These are phyloP conservation scores for Centella asiatica DNA, from an alignment of 129 eudicot genomes.

Conservation along the genomic window DNA sequence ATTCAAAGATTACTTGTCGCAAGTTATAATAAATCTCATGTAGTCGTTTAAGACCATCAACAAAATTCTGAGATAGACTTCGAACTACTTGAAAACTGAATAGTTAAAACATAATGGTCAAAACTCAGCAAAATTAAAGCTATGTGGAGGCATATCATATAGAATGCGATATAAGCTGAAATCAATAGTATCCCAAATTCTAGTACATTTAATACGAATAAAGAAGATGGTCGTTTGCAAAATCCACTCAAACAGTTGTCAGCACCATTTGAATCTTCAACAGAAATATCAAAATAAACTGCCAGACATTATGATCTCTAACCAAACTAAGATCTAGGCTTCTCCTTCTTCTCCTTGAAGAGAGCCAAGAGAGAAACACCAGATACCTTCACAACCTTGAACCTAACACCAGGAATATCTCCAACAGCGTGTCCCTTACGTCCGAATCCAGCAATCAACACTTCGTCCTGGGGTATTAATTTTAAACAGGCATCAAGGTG, in stretches of 20 bases:
- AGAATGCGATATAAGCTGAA: neutral
- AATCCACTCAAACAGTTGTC: slow-evolving; percentile 3
- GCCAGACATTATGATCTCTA: neutral
- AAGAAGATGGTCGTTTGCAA: neutral
- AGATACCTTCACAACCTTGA: slow-evolving; percentile 44
- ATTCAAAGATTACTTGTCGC: too few relatives aligned
- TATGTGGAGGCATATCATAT: too few relatives aligned
- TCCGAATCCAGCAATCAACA: slow-evolving; percentile 45
- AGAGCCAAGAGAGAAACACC: slow-evolving; percentile 41
- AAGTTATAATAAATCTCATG: too few relatives aligned
- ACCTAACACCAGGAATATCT: slow-evolving; percentile 47
- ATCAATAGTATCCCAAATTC: neutral
- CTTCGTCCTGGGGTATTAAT: slow-evolving; percentile 29
- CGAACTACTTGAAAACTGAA: too few relatives aligned
- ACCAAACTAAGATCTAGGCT: slow-evolving; percentile 13
- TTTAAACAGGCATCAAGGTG: neutral
- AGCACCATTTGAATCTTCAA: neutral
- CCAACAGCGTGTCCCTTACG: slow-evolving; percentile 42
- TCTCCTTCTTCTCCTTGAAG: slow-evolving; percentile 24
- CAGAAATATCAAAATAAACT: neutral
- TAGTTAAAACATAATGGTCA: too few relatives aligned
- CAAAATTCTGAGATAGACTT: too few relatives aligned
- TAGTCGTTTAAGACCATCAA: too few relatives aligned
- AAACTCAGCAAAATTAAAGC: too few relatives aligned
- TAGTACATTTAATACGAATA: neutral